Conservation (phyloP, 75 land plant species). For the Azolla pinnata region DNA sequence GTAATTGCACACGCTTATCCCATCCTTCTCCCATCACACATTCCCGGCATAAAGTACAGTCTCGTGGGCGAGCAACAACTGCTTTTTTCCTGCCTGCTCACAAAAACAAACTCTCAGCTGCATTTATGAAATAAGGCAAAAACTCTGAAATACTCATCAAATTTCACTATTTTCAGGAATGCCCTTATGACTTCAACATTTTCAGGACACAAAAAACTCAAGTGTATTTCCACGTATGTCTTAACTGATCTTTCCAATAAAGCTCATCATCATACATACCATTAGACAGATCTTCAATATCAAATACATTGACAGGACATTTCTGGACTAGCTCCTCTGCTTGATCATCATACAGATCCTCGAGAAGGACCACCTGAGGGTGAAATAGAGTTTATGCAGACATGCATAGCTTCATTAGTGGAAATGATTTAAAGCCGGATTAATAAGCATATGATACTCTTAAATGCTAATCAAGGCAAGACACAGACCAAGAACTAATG, state of each 20-base stretch:
- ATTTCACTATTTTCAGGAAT: too few relatives aligned
- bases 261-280: conserved; percentile 41
- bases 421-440: too few relatives aligned
- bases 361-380: conserved; percentile 68
- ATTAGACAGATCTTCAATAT: conserved; percentile 71
- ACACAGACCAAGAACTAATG: too few relatives aligned
- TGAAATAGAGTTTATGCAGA: too few relatives aligned
- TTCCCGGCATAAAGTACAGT: conserved; percentile 86
- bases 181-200: background rate
- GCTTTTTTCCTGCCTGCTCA: conserved; percentile 58
- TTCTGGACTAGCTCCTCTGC: conserved; percentile 74
- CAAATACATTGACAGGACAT: conserved; percentile 87
- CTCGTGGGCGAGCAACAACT: conserved; percentile 58
- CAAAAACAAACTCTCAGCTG: too few relatives aligned
- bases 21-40: conserved; percentile 67
- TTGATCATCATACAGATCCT: conserved; percentile 52
- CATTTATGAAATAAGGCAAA: too few relatives aligned
- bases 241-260: too few relatives aligned
- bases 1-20: conserved; percentile 50
- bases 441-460: too few relatives aligned
- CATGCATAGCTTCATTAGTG: too few relatives aligned
- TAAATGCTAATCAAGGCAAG: too few relatives aligned
- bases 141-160: too few relatives aligned
- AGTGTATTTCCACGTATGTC: too few relatives aligned
- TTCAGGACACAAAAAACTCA: background rate